Evolutionary conservation across 441 rosid species (phyloP).

Genomic region (Gossypium gossypioides): DNA sequence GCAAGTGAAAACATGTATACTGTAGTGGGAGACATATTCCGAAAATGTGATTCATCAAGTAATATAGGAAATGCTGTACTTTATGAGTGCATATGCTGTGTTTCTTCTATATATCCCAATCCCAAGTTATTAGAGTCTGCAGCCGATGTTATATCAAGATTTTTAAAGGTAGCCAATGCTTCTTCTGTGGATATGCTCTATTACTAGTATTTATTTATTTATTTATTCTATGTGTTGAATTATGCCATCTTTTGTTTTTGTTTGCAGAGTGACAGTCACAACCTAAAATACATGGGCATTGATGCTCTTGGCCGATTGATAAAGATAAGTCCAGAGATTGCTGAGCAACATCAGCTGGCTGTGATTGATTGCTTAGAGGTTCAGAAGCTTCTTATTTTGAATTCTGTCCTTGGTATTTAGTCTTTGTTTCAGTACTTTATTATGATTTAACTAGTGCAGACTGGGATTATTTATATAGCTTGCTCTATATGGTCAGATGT

Average conservation of each 20-base stretch:
- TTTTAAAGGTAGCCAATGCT: slow-evolving; percentile 58
- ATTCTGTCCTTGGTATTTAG: neutral
- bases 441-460: neutral
- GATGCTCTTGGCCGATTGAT: slow-evolving; percentile 88
- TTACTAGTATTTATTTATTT: too few relatives aligned
- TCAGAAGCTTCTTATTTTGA: slow-evolving; percentile 18
- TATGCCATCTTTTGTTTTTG: slow-evolving; percentile 12
- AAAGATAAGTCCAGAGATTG: slow-evolving; percentile 79
- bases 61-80: slow-evolving; percentile 91
- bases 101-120: slow-evolving; percentile 68
- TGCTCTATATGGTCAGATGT: neutral
- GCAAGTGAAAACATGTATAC: slow-evolving; percentile 87
- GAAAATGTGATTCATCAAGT: slow-evolving; percentile 70
- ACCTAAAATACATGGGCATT: slow-evolving; percentile 89
- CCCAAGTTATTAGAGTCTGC: slow-evolving; percentile 83
- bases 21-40: slow-evolving; percentile 77
- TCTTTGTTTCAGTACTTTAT: neutral
- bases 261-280: slow-evolving; percentile 89
- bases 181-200: neutral
- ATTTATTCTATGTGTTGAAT: slow-evolving; percentile 3
- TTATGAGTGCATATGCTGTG: slow-evolving; percentile 83
- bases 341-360: slow-evolving; percentile 93
- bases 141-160: slow-evolving; percentile 71
- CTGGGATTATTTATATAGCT: neutral
- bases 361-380: slow-evolving; percentile 98